phyloP scores from a whole-genome alignment of 1,139 yeast species.

The Magnusiomyces tetraspermus region DNA sequence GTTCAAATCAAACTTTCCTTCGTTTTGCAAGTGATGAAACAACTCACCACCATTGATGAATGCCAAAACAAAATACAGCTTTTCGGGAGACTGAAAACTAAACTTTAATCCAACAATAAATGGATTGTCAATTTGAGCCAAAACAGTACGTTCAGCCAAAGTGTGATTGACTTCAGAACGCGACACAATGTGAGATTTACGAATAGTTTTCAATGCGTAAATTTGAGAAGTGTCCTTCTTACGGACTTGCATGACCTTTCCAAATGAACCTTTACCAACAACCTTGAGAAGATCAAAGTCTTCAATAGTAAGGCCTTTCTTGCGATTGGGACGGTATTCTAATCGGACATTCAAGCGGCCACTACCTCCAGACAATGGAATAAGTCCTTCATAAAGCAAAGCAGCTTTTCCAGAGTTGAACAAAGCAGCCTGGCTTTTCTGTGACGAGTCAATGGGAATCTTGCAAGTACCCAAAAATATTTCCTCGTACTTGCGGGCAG shows the following conservation, averaged over 20 bases:
- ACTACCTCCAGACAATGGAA: conserved; percentile 29
- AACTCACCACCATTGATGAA: conserved; percentile 97
- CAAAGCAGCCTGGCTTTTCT: conserved; percentile 7
- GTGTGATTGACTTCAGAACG: conserved; percentile 95
- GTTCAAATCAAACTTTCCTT: conserved; percentile 80
- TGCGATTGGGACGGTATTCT: conserved; percentile 64
- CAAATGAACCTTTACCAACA: conserved; percentile 95
- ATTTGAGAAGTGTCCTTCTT: conserved; percentile 91
- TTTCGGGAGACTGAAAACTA: conserved; percentile 93
- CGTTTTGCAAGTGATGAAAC: conserved; percentile 87
- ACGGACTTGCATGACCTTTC: conserved; percentile 96
- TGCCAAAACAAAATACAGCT: conserved; percentile 77
- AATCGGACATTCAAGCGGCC: conserved; percentile 49
- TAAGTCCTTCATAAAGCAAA: conserved; percentile 9
- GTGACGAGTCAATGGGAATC: conserved; percentile 18
- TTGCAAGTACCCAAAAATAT: conserved; percentile 34
- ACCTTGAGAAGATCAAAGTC: conserved; percentile 90
- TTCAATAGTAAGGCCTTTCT: conserved; percentile 63
- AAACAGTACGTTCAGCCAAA: conserved; percentile 86
- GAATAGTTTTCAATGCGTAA: conserved; percentile 84
- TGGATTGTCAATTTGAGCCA: conserved; percentile 91
- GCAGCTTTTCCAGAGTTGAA: conserved; percentile 3
- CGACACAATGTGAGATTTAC: conserved; percentile 89
- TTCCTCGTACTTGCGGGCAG: conserved; percentile 21
- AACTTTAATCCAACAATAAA: conserved; percentile 96